Evolutionary conservation across 176 grass and related monocot species (phyloP), one percentile per base, ranked within the genome.

Genomic region (Melocanna baccifera): DNA sequence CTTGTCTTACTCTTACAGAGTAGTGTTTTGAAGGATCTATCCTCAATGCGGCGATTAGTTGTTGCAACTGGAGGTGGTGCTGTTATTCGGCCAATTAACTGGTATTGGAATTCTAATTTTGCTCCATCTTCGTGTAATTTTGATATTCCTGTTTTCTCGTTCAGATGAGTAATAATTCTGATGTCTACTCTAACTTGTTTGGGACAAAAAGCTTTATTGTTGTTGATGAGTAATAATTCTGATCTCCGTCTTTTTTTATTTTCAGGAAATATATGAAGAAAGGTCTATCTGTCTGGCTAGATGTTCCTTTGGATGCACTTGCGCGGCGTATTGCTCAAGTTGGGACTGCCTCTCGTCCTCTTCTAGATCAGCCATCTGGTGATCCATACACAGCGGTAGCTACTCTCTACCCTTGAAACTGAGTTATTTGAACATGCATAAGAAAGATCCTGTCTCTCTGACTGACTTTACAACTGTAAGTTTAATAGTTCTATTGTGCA

Each of bases 291-390:
- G 75, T 99, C 64, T 96, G 94, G 96, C 88, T 96, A 58, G 96
- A 99, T 89, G 96, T 99, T 32, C 96, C 96, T 72, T 73, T 99
- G 81, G 96, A 99, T 62, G 91, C 93, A 48, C 93, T 96, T 64
- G 96, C 96, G 9, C 91, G 82, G 87, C 81, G 96, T 52, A 96
- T 96, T 86, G 93, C 96, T 28, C 92, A 86, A 90, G 93, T 99
- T 53, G 96, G 96, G 45, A 99, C 96, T 50, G 96, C 91, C 50
- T 99, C 96, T 61, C 93, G 96, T 37, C 96, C 96, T 63, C 96
- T 99, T 88, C 81, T 99, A 46, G 89, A 99, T 82, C 87, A 94
- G 28, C 89, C 89, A 86, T 92, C 91, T 63, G 91, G 86, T 75
- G 96, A 99, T 87, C 96, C 96, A 59, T 99, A 96, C 77, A 89